These are phyloP conservation scores for Hansenula sp. DNA, from an alignment of 1,139 yeast species.

Conservation along the genomic window DNA sequence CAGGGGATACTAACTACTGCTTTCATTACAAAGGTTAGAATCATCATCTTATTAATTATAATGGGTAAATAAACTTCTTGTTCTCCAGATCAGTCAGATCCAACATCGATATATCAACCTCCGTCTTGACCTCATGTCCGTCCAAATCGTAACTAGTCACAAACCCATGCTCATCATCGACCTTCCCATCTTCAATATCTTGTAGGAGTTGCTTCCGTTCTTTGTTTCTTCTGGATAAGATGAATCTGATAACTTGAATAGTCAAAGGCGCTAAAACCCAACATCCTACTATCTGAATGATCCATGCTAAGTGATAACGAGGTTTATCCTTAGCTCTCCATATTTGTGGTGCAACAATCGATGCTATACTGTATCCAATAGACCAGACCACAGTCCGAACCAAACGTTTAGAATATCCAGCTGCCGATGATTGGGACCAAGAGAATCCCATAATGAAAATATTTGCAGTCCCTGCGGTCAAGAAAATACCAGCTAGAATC, in stretches of 20 bases:
- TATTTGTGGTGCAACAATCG: constrained; percentile 25
- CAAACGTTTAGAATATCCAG: constrained; percentile 27
- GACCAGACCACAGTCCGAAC: constrained; percentile 22
- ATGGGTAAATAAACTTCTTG: constrained; percentile 38
- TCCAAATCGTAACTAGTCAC: constrained; percentile 26
- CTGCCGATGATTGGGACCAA: constrained; percentile 22
- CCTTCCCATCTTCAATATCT: constrained; percentile 11
- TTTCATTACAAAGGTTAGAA: too few relatives aligned
- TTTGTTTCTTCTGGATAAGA: constrained; percentile 30
- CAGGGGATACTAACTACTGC: too few relatives aligned
- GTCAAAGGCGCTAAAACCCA: constrained; percentile 29
- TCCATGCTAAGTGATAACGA: constrained; percentile 28
- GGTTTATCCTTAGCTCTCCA: constrained; percentile 23
- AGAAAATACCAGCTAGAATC: constrained; percentile 27
- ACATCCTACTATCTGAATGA: constrained; percentile 29
- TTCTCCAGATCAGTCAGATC: constrained; percentile 45
- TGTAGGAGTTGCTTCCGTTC: constrained; percentile 19
- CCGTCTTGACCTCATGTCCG: constrained; percentile 24
- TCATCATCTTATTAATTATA: too few relatives aligned
- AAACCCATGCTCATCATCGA: constrained; percentile 17
- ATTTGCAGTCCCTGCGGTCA: constrained; percentile 17
- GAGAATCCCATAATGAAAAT: constrained; percentile 22
- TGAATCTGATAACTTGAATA: constrained; percentile 26
- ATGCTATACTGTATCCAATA: constrained; percentile 21
- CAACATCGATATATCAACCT: constrained; percentile 36